Evolutionary conservation across 805 yeast species (phyloP).

Genomic region (Kuraishia capsulata): DNA sequence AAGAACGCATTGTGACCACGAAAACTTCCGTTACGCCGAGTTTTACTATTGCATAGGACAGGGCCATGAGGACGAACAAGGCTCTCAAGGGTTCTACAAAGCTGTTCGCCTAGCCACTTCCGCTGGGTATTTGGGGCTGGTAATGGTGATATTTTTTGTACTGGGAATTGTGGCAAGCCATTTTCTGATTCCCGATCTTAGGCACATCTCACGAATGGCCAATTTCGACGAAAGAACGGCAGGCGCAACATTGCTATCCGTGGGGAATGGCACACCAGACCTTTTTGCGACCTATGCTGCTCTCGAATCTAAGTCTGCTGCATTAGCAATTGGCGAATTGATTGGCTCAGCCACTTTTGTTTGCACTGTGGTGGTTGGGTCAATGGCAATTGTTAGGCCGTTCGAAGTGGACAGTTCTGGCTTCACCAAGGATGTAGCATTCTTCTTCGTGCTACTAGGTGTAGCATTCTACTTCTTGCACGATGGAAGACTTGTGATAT

Average conservation of each 20-base stretch:
- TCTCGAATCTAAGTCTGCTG: constrained; percentile 55
- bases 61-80: constrained; percentile 2
- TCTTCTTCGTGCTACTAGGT: constrained; percentile 43
- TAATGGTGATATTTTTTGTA: constrained; percentile 41
- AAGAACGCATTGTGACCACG: constrained; percentile 10
- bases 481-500: constrained; percentile 43
- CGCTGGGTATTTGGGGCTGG: constrained; percentile 5
- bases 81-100: constrained; percentile 3
- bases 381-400: constrained; percentile 32
- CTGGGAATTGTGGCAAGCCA: constrained; percentile 80
- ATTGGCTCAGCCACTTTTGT: constrained; percentile 47
- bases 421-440: constrained; percentile 53
- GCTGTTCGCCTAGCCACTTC: constrained; percentile 5
- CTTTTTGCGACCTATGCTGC: constrained; percentile 80
- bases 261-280: constrained; percentile 93
- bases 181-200: constrained; percentile 70
- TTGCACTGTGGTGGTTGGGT: constrained; percentile 40
- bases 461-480: constrained; percentile 42
- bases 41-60: constrained; percentile 15
- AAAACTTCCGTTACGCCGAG: constrained; percentile 11
- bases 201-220: constrained; percentile 51
- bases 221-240: constrained; percentile 68
- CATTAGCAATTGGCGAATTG: constrained; percentile 43
- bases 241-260: constrained; percentile 80
- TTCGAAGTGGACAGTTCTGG: constrained; percentile 40